Base-by-base conservation (phyloP, 495 filamentous ascomycete species). In the Entonaema liquescens region DNA sequence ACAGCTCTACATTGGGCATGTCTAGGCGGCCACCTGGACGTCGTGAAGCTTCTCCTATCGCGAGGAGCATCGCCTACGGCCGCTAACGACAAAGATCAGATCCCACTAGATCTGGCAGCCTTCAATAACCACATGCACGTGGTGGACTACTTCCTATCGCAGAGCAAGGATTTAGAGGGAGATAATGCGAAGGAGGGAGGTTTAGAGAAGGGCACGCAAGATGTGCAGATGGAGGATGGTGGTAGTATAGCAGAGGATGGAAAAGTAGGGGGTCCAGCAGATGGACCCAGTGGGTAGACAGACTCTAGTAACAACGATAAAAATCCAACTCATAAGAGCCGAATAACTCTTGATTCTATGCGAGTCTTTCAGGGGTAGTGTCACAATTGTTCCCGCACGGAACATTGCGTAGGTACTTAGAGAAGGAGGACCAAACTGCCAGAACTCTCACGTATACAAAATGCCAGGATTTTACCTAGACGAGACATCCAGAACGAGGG, bases 1-100 rank as follows among this genome's bases (percentile, higher is more conserved):
- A 97, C 95, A 11, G 84, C 93, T 1, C 80, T 98, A 59, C 94
- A 98, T 82, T 98, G 93, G 93, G 95, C 94, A 0, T 90, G 93
- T 1, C 81, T 97, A 63, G 95, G 95, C 68, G 94, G 95, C 13
- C 93, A 97, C 73, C 79, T 97, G 2, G 86, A 87, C 31, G 87
- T 89, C 23, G 94, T 97, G 12, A 92, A 95, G 82, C 75, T 87
- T 2, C 86, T 98, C 12, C 83, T 89, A 40, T 87, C 88, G 5
- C 75, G 74, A 4, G 92, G 92, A 3, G 92, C 93, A 1, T 91
- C 94, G 67, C 85, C 91, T 12, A 85, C 87, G 25, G 81, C 92
- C 26, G 87, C 85, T 76, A 98, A 98, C 71, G 84, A 89, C 62
- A 92, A 90, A 23, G 94, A 95, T 2, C 91, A 95, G 69, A 90